Conservation (phyloP, 2,329 filamentous ascomycete species). For the Colletotrichum gigasporum region DNA sequence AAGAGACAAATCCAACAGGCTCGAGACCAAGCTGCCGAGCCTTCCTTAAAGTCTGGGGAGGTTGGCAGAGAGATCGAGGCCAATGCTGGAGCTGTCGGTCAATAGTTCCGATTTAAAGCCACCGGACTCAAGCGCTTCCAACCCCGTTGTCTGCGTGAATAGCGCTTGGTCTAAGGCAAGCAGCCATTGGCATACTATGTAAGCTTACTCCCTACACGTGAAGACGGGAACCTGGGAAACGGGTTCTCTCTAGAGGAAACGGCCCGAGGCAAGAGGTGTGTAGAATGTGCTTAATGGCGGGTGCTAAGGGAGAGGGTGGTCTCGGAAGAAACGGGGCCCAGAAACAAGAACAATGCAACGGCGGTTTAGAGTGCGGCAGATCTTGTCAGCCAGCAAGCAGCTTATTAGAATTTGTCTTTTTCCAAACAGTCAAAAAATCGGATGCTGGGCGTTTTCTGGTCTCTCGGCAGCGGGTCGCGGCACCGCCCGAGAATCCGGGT, state of each 20-base stretch:
- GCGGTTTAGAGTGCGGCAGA: not conserved
- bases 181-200: not conserved
- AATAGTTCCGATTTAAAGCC: not conserved
- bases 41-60: not conserved
- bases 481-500: slow-evolving; percentile 12
- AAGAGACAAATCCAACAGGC: not conserved
- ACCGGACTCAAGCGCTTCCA: not conserved
- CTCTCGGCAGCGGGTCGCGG: slow-evolving; percentile 18
- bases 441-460: not conserved
- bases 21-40: not conserved
- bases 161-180: not conserved
- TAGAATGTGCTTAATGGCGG: not conserved
- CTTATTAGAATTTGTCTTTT: not conserved
- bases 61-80: not conserved
- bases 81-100: slow-evolving; percentile 7
- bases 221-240: not conserved
- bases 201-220: not conserved
- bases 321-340: slow-evolving; percentile 20
- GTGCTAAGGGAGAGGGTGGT: not conserved
- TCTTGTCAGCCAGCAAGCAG: not conserved
- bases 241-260: not conserved
- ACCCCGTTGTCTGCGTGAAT: not conserved
- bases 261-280: not conserved
- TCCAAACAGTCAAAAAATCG: not conserved
- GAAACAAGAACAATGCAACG: slow-evolving; percentile 17